These are phyloP conservation scores for Phytophthora pisi DNA, from an alignment of 352 stramenopile genomes.

Conservation along the genomic window DNA sequence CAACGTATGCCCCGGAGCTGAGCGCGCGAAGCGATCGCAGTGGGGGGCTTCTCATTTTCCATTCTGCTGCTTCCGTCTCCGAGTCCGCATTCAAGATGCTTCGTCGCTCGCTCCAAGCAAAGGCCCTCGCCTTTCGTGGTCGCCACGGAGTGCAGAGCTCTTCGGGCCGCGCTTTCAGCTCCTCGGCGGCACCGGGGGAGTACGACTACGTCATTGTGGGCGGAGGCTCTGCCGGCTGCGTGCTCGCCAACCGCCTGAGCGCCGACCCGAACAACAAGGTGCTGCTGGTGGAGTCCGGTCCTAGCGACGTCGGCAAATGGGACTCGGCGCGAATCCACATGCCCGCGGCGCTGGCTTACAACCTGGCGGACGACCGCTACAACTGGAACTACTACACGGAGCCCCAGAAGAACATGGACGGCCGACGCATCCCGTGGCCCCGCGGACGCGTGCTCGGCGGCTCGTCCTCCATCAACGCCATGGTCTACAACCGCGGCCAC, in stretches of 20 bases:
- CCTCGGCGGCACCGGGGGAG: constrained; percentile 28
- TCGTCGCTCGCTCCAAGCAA: neutral
- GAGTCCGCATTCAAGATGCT: neutral
- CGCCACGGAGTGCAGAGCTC: neutral
- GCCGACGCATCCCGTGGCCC: constrained; percentile 72
- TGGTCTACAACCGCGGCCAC: constrained; percentile 87
- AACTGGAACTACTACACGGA: constrained; percentile 86
- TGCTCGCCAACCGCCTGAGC: constrained; percentile 88
- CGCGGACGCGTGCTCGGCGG: constrained; percentile 82
- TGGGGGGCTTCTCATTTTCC: neutral
- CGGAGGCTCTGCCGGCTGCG: constrained; percentile 86
- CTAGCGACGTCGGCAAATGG: constrained; percentile 72
- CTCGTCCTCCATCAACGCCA: constrained; percentile 87
- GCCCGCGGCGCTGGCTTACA: constrained; percentile 78
- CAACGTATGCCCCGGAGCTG: neutral
- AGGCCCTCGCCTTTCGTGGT: neutral
- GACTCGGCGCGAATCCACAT: constrained; percentile 88
- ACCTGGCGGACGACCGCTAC: constrained; percentile 78
- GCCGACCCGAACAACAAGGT: constrained; percentile 78
- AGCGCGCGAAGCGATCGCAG: neutral
- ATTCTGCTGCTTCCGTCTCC: neutral
- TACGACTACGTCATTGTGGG: constrained; percentile 93
- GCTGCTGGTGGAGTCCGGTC: constrained; percentile 88
- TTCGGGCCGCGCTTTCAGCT: constrained; percentile 28
- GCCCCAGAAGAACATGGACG: constrained; percentile 75